Percentiles rank a stretch among this genome's conserved stretches.
Evolutionary conservation across 495 filamentous ascomycete species (phyloP).

Genomic region (Tuber calosporum): DNA sequence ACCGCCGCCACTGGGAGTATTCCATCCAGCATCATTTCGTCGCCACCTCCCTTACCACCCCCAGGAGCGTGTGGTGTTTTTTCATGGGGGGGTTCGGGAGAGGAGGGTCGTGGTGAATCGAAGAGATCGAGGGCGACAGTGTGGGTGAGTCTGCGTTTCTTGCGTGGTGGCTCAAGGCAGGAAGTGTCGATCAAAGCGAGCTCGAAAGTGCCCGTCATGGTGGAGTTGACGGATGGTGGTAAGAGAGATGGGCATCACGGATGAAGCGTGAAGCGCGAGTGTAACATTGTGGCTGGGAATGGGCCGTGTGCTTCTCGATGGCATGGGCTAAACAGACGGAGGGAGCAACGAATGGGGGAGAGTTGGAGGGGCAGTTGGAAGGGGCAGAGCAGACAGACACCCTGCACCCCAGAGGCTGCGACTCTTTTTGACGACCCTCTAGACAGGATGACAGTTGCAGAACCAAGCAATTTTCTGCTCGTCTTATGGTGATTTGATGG

Average conservation of each 20-base stretch:
- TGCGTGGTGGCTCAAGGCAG: constrained; percentile 29
- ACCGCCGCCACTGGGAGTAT: constrained; percentile 19
- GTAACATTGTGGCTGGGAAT: not conserved
- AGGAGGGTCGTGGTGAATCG: constrained; percentile 1
- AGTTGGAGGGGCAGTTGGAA: not conserved
- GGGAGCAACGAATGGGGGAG: not conserved
- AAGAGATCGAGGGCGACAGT: constrained; percentile 29
- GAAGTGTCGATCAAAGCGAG: constrained; percentile 17
- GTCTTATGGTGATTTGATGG: not conserved
- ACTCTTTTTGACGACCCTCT: no score
- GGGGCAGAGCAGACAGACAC: no score
- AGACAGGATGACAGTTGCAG: no score
- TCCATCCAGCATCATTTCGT: constrained; percentile 11
- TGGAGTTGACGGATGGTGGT: not conserved
- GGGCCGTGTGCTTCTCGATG: not conserved
- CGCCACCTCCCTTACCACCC: not conserved
- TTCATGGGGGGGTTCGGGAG: constrained; percentile 8
- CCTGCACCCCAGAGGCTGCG: not conserved
- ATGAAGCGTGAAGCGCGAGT: not conserved
- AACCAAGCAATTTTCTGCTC: no score
- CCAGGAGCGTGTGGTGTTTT: constrained; percentile 3
- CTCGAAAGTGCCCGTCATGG: constrained; percentile 1
- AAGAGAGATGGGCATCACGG: not conserved
- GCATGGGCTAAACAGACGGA: not conserved
- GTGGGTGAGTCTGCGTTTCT: constrained; percentile 30